Evolutionary conservation across 179 eudicot species (phyloP), one percentile per base, ranked within the genome.

Genomic region (Heliamphora pulchella): DNA sequence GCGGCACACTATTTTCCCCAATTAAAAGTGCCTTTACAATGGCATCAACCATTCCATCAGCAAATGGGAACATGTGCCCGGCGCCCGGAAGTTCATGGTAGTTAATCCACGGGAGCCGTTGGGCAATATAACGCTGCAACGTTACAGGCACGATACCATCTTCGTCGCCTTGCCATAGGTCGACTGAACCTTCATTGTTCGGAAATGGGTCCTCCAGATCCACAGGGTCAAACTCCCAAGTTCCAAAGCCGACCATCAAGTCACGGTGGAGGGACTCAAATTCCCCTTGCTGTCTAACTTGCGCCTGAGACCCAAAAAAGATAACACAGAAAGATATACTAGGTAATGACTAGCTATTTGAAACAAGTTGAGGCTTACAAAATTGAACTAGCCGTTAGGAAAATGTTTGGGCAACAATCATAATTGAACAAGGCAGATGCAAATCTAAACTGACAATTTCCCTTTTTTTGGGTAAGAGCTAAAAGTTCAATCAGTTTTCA

Each of bases 141-240:
- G 82, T 79, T 22, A 78, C 87, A 1, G 88, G 90, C 22, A 84
- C 86, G 7, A 85, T 39, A 2, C 4, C 17, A 70, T 89, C 91
- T 64, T 89, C 90, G 61, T 87, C 89, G 47, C 91, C 91, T 22
- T 83, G 87, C 91, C 91, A 89, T 55, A 89, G 22, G 77, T 87
- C 85, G 77, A 89, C 88, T 0, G 87, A 82, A 17, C 84, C 91
- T 79, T 80, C 88, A 43, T 79, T 51, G 31, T 85, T 72, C 0
- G 83, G 76, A 73, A 86, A 89, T 6, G 89, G 87, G 48, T 83
- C 81, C 58, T 82, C 71, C 43, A 89, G 68, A 48, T 87, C 88
- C 54, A 80, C 79, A 0, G 91, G 91, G 72, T 81, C 82, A 17
- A 89, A 89, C 71, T 87, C 91, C 91, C 91, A 89, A 0, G 43